Base-by-base conservation (phyloP, 345 rosid genomes). In the Arabis hirsuta region DNA sequence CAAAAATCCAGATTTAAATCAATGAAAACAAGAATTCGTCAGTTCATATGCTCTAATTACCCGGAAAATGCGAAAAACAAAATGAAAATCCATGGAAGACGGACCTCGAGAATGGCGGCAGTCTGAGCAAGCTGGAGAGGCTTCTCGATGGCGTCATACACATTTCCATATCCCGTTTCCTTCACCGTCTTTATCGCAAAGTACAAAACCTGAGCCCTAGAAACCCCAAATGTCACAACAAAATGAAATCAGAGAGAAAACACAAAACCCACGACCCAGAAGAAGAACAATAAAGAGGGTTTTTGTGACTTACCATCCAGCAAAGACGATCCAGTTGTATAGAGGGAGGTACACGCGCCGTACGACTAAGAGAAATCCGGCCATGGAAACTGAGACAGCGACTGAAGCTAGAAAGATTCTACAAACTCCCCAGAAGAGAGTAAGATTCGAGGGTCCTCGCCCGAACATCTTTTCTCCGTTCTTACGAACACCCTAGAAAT, bases 111-210 rank as follows among this genome's bases (percentile, higher is more conserved):
- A 78, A 90, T 80, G 20, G 97, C 98, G 51, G 93, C 96, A 61
- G 99, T 81, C 80, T 95, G 99, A 65, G 97, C 93, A 62, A 87
- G 83, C 74, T 78, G 90, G 64, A 95, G 96, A 67, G 99, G 98
- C 82, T 83, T 87, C 73, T 91, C 90, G 3, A 91, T 86, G 26
- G 96, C 97, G 62, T 73, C 70, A 57, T 95, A 95, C 26, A 91
- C 98, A 63, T 87, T 72, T 58, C 87, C 83, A 51, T 90, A 78
- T 43, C 96, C 91, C 0, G 87, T 84, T 65, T 87, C 96, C 29
- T 55, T 80, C 76, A 90, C 82, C 1, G 97, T 81, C 75, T 83
- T 90, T 41, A 91, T 16, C 32, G 96, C 85, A 27, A 89, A 76
- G 84, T 77, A 84, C 84, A 95, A 45, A 24, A 90, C 96, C 67